Evolutionary conservation across 116 monocot genomes (phyloP).

Genomic region (Papilionanthe hybrid): DNA sequence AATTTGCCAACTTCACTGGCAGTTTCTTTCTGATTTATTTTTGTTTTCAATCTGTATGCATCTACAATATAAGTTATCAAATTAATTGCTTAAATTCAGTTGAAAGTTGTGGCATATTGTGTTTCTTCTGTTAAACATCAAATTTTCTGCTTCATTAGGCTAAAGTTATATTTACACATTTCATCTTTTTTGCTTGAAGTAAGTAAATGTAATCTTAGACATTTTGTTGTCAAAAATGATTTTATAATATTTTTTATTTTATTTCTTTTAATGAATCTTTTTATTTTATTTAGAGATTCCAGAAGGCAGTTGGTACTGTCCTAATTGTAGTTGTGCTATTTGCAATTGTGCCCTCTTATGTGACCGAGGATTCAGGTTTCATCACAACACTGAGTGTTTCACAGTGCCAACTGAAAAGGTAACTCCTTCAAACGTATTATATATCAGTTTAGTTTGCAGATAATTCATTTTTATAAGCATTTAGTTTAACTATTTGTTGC

Average conservation of each 20-base stretch:
- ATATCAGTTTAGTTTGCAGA: not conserved
- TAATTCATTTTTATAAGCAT: slow-evolving; percentile 1
- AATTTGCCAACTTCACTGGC: too few species aligned
- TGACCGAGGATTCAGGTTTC: slow-evolving; percentile 21
- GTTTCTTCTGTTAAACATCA: too few species aligned
- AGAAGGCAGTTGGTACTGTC: slow-evolving; percentile 88
- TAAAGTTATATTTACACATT: not conserved
- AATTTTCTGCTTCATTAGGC: too few species aligned
- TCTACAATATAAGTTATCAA: too few species aligned
- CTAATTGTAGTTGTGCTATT: slow-evolving; percentile 51
- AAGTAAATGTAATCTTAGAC: not conserved
- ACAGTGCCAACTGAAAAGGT: slow-evolving; percentile 75
- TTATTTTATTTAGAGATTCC: slow-evolving; percentile 55
- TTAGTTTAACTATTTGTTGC: not conserved
- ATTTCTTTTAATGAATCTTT: not conserved
- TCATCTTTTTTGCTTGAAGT: not conserved
- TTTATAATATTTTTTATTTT: not conserved
- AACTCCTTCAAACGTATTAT: slow-evolving; percentile 14
- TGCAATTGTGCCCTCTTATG: slow-evolving; percentile 40
- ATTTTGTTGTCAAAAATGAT: not conserved
- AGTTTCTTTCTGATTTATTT: too few species aligned
- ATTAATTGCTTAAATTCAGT: too few species aligned
- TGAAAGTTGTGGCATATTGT: too few species aligned
- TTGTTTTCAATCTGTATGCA: too few species aligned
- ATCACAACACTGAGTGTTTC: slow-evolving; percentile 44